These are phyloP conservation scores for Annona squamosa DNA, from an alignment of 164 flowering plant species.

Conservation along the genomic window DNA sequence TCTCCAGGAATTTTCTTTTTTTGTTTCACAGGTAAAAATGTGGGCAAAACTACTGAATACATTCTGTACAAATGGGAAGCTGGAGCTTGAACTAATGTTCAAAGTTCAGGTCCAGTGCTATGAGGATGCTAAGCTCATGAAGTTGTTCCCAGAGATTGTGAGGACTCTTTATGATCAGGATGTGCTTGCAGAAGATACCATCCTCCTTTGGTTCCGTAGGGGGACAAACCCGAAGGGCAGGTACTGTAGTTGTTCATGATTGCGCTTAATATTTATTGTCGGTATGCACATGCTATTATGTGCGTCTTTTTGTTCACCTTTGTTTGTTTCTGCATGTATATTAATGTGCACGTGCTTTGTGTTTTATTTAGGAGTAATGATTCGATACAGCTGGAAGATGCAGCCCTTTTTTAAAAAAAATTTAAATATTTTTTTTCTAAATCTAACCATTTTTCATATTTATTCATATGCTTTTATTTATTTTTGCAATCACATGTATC, in stretches of 20 bases:
- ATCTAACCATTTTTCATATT: too few species aligned
- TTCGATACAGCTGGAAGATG: too few species aligned
- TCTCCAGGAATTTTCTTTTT: too few species aligned
- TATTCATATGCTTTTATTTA: too few species aligned
- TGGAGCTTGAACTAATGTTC: slow-evolving; percentile 90
- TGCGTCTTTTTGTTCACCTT: too few species aligned
- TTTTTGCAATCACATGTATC: too few species aligned
- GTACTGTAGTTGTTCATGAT: slow-evolving; percentile 21
- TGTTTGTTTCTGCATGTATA: background rate
- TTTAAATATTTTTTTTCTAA: too few species aligned
- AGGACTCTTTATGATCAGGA: slow-evolving; percentile 89
- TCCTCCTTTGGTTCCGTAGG: slow-evolving; percentile 88
- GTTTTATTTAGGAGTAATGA: too few species aligned
- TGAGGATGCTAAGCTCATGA: slow-evolving; percentile 96
- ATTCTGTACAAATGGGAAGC: slow-evolving; percentile 85
- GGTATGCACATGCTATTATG: background rate
- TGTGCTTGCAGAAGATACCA: slow-evolving; percentile 97
- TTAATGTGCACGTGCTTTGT: background rate
- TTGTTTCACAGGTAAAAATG: slow-evolving; percentile 61
- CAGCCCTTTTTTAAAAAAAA: too few species aligned
- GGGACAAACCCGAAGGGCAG: slow-evolving; percentile 98
- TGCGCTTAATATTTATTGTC: background rate
- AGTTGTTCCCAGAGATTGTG: slow-evolving; percentile 88
- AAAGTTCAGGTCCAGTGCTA: slow-evolving; percentile 95
- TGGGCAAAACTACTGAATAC: slow-evolving; percentile 80